These are phyloP conservation scores for Coemansia sp. DNA, from an alignment of 192 early-diverging fungal species.

Conservation along the genomic window DNA sequence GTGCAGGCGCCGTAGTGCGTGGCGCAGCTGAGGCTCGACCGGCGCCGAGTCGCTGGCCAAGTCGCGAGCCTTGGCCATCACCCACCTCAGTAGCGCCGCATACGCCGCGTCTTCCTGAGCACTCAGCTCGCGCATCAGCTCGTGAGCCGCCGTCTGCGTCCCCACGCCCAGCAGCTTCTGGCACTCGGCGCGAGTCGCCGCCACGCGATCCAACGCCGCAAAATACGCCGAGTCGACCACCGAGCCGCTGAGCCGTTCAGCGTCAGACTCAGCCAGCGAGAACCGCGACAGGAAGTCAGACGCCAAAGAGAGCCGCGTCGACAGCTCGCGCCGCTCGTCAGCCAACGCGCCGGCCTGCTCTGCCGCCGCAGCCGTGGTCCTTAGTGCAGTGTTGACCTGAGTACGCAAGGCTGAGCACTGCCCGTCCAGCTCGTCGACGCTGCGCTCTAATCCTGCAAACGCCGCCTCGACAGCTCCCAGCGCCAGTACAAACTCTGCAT, in stretches of 20 bases:
- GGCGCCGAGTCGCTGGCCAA: constrained; percentile 22
- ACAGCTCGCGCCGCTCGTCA: constrained; percentile 39
- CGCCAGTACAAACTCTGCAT: constrained; percentile 34
- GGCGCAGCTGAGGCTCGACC: constrained; percentile 17
- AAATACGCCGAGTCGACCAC: constrained; percentile 14
- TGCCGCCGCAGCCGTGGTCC: constrained; percentile 19
- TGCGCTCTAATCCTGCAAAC: constrained; percentile 36
- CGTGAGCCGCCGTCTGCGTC: constrained; percentile 20
- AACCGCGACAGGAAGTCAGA: constrained; percentile 17
- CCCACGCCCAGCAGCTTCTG: constrained; percentile 25
- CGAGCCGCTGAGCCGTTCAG: neutral
- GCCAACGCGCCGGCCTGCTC: constrained; percentile 26
- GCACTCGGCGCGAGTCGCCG: constrained; percentile 20
- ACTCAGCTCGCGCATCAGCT: constrained; percentile 27
- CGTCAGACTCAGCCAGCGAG: constrained; percentile 11
- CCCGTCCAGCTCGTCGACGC: constrained; percentile 21
- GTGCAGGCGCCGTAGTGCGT: constrained; percentile 30
- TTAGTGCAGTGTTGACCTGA: constrained; percentile 26
- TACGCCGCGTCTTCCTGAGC: constrained; percentile 29
- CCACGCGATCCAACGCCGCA: constrained; percentile 22
- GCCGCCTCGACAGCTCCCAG: constrained; percentile 30
- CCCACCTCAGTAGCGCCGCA: constrained; percentile 35
- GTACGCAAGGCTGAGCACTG: constrained; percentile 23
- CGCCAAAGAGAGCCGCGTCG: constrained; percentile 12
- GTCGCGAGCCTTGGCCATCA: constrained; percentile 18